Conservation (phyloP, 179 eudicot species). For the Carnegiea gigantea region DNA sequence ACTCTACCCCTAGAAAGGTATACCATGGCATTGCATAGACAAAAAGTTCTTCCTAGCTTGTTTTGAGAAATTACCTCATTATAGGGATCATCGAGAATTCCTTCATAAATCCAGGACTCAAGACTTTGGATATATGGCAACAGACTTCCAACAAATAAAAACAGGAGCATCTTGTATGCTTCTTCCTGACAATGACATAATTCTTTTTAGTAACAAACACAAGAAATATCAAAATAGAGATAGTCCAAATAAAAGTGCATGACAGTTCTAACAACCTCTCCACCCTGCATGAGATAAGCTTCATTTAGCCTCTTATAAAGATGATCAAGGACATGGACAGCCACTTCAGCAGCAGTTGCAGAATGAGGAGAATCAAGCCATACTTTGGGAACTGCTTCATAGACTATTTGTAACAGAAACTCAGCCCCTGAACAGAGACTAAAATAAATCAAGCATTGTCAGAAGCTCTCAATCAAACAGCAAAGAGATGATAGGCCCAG, state of each 20-base stretch:
- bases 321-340: constrained; percentile 73
- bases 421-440: constrained; percentile 98
- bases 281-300: constrained; percentile 80
- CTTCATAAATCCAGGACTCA: constrained; percentile 96
- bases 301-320: constrained; percentile 78
- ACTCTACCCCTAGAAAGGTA: background rate
- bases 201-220: constrained; percentile 10
- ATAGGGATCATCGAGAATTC: constrained; percentile 91
- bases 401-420: constrained; percentile 65
- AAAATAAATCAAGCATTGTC: constrained; percentile 37
- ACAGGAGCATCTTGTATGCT: constrained; percentile 77
- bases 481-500: background rate
- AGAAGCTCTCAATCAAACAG: constrained; percentile 27
- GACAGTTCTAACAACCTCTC: constrained; percentile 59
- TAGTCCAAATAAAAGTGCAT: constrained; percentile 6
- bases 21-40: background rate
- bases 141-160: constrained; percentile 73
- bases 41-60: background rate
- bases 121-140: constrained; percentile 80
- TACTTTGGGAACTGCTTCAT: constrained; percentile 64
- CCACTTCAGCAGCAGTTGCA: constrained; percentile 74
- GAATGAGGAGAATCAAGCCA: constrained; percentile 53
- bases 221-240: background rate
- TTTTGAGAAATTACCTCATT: constrained; percentile 61
- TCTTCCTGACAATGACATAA: constrained; percentile 72